Base-by-base conservation (phyloP, 768 basidiomycete genomes). In the Kwoniella botswanensis region DNA sequence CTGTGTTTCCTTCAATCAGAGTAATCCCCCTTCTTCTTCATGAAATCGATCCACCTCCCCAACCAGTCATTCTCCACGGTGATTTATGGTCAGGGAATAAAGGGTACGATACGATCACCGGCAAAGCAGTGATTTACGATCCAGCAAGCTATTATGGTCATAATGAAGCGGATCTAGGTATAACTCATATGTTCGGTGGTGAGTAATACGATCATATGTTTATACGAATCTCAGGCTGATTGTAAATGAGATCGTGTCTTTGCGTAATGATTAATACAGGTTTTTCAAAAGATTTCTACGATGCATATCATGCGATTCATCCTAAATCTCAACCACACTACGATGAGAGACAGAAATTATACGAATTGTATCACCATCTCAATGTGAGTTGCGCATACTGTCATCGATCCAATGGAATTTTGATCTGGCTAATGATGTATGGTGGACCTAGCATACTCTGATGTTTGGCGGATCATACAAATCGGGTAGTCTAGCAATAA, bases 61-160 rank as follows among this genome's bases (percentile, higher is more conserved):
- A 74, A 66, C 82, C 82, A 2, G 77, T 81, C n/a, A 78, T 84
- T 44, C 69, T 80, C 1, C 83, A 84, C 55, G 83, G 83, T 41
- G 83, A 84, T 59, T 73, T 83, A 6, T 84, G 83, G 83, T 83
- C 81, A 1, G 83, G 83, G 13, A 84, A 84, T 64, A 79, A 74
- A 21, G 78, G 79, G 3, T 75, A 63, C 52, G 81, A 81, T 35
- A 43, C 52, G 11, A 60, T 68, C 15, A 75, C 74, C 10, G 10
- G 54, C 1, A 12, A 24, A 0, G 75, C 79, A 7, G 76, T 84
- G 26, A 80, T 81, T 21, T 84, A 69, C 60, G 83, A 84, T 65
- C 79, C 81, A 0, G 71, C 77, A 9, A 69, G 71, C 41, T 82
- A 81, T 62, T 84, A 74, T 53, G 76, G 77, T 21, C 79, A 79